A percentile compares a stretch with the other conserved stretches of the same genome.
phyloP scores from a whole-genome alignment of 1,284 basidiomycete genomes.

The Amylostereum areolatum region DNA sequence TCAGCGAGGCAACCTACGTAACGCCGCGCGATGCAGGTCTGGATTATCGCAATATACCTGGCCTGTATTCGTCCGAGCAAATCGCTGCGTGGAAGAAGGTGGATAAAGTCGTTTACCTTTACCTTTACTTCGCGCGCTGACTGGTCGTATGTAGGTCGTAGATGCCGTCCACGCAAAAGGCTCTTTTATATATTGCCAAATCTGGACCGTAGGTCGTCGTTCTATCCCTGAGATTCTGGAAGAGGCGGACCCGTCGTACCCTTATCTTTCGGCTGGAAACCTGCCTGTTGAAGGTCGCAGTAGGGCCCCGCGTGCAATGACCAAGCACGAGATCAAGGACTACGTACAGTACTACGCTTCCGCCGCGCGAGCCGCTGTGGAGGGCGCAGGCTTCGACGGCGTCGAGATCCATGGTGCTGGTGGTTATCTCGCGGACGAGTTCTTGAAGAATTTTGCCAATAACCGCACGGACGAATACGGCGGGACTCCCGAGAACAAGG shows the following conservation, averaged over 20 bases:
- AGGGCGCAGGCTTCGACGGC: conserved; percentile 25
- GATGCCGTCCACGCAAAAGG: conserved; percentile 14
- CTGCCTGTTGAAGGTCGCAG: conserved; percentile 30
- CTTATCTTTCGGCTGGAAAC: conserved; percentile 30
- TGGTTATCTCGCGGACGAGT: conserved; percentile 20
- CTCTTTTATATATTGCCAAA: conserved; percentile 39
- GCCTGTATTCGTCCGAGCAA: conserved; percentile 23
- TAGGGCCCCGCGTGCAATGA: conserved; percentile 17
- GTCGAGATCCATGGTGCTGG: conserved; percentile 21
- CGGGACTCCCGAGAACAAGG: conserved; percentile 37
- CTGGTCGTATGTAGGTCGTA: not conserved
- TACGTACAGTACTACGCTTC: conserved; percentile 19
- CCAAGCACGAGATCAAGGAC: conserved; percentile 21
- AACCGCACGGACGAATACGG: conserved; percentile 43
- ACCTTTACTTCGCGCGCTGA: not conserved
- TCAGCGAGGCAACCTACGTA: conserved; percentile 28
- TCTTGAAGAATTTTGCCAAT: conserved; percentile 25
- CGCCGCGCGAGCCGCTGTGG: conserved; percentile 23
- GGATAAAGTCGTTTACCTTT: not conserved
- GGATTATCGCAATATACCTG: conserved; percentile 15
- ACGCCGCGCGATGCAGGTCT: conserved; percentile 14
- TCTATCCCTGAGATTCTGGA: conserved; percentile 26
- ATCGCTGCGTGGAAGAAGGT: conserved; percentile 26
- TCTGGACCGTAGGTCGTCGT: conserved; percentile 44
- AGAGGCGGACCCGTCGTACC: conserved; percentile 8